phyloP scores from a whole-genome alignment of 768 basidiomycete genomes.

The Psilocybe tampanensis region DNA sequence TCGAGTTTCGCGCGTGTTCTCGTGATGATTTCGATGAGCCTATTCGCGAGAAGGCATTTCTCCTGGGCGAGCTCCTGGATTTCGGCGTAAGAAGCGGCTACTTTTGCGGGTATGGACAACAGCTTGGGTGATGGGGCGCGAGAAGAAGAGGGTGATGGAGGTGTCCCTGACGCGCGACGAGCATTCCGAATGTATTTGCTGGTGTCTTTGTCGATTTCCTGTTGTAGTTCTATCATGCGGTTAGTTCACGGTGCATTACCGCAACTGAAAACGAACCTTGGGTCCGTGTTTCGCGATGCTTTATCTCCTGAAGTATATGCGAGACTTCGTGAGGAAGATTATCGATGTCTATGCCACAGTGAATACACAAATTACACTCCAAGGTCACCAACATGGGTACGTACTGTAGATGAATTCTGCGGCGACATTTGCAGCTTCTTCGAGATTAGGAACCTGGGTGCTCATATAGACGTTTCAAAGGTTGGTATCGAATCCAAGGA shows the following conservation, averaged over 20 bases:
- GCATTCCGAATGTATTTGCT: conserved; percentile 53
- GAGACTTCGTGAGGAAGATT: conserved; percentile 56
- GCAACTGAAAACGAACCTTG: conserved; percentile 39
- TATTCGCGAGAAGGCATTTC: conserved; percentile 49
- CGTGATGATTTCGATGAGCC: conserved; percentile 49
- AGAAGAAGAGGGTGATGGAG: conserved; percentile 29
- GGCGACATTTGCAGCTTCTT: conserved; percentile 56
- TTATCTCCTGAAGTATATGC: conserved; percentile 55
- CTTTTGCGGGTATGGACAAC: conserved; percentile 40
- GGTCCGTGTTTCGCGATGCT: conserved; percentile 42
- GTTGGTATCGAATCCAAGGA: background rate
- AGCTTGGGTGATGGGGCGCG: conserved; percentile 41
- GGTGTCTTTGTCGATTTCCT: conserved; percentile 51
- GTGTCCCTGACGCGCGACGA: conserved; percentile 31
- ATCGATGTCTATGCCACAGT: conserved; percentile 43
- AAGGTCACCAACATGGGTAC: conserved; percentile 10
- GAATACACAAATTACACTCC: conserved; percentile 1
- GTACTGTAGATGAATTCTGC: conserved; percentile 60
- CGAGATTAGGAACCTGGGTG: conserved; percentile 38
- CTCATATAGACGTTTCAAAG: conserved; percentile 21
- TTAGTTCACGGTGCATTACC: background rate
- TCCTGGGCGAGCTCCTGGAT: conserved; percentile 46
- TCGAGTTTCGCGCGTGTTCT: conserved; percentile 52
- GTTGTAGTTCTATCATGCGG: conserved; percentile 42
- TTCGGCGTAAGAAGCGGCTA: conserved; percentile 46